Evolutionary conservation across 768 basidiomycete species (phyloP).

Genomic region (Asterophora lycoperdoides): DNA sequence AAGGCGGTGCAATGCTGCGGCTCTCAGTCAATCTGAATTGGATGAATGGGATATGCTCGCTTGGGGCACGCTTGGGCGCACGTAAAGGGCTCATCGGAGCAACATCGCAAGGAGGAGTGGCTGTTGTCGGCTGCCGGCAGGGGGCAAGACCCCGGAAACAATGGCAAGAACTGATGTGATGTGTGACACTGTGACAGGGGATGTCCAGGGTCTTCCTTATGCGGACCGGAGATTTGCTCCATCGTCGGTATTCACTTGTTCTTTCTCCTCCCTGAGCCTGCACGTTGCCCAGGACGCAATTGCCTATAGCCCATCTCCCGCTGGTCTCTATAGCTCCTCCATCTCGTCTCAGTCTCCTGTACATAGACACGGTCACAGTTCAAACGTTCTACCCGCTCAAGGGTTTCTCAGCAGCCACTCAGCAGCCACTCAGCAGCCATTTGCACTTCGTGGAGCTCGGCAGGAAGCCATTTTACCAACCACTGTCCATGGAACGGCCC

Average conservation of each 20-base stretch:
- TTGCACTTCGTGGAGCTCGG: slow-evolving; percentile 4
- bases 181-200: slow-evolving; percentile 18
- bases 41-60: too few relatives aligned
- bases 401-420: slow-evolving; percentile 5
- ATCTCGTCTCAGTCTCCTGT: not conserved
- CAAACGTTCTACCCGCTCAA: not conserved
- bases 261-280: slow-evolving; percentile 15
- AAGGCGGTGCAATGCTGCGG: too few relatives aligned
- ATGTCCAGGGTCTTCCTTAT: slow-evolving; percentile 8
- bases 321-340: too few relatives aligned
- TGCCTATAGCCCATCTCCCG: not conserved
- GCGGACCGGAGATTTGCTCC: slow-evolving; percentile 20
- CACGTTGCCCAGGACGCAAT: slow-evolving; percentile 14
- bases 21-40: too few relatives aligned
- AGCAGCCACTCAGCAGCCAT: slow-evolving; percentile 2
- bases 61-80: too few relatives aligned
- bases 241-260: slow-evolving; percentile 9
- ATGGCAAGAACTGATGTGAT: slow-evolving; percentile 10
- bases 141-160: slow-evolving; percentile 16
- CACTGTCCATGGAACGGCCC: slow-evolving; percentile 18
- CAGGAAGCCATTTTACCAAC: slow-evolving; percentile 1
- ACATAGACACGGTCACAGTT: not conserved
- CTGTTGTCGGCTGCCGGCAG: not conserved
- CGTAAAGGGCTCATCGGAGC: not conserved
- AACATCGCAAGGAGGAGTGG: not conserved